These are phyloP conservation scores for Microcyclosporella mali DNA, from an alignment of 2,329 filamentous ascomycete genomes.

Conservation along the genomic window DNA sequence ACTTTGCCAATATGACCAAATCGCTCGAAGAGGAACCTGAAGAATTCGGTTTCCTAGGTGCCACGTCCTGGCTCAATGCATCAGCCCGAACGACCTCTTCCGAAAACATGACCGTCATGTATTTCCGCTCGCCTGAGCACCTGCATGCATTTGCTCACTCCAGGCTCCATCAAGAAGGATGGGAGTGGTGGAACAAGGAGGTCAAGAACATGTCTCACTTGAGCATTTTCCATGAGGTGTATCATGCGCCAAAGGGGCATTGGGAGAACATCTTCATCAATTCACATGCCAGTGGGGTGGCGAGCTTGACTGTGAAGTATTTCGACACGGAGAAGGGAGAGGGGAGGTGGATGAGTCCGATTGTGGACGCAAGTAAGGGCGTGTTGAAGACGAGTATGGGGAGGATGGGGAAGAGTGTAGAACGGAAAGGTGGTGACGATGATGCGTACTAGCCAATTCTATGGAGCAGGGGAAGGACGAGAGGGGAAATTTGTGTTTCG, in stretches of 20 bases:
- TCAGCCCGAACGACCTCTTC: conserved; percentile 36
- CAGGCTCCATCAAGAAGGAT: conserved; percentile 42
- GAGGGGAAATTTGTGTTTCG: too few relatives aligned
- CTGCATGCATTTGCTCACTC: conserved; percentile 50
- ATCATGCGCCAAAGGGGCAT: conserved; percentile 37
- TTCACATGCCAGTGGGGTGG: conserved; percentile 32
- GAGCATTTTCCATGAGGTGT: conserved; percentile 52
- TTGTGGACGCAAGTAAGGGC: conserved; percentile 32
- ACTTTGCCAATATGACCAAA: conserved; percentile 37
- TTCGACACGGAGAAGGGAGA: conserved; percentile 18
- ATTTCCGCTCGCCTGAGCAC: conserved; percentile 47
- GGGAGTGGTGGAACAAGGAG: conserved; percentile 45
- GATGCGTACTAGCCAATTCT: too few relatives aligned
- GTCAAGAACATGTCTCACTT: conserved; percentile 36
- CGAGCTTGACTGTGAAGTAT: conserved; percentile 20
- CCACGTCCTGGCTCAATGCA: conserved; percentile 37
- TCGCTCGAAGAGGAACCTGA: conserved; percentile 33
- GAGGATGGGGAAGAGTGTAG: conserved; percentile 28
- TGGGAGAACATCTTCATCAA: conserved; percentile 51
- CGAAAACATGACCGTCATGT: conserved; percentile 41
- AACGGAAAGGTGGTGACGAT: conserved; percentile 21
- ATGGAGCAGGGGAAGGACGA: too few relatives aligned
- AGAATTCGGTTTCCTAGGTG: conserved; percentile 45
- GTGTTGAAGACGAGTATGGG: conserved; percentile 31
- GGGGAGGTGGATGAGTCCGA: conserved; percentile 26